Percentiles rank a stretch among this genome's conserved stretches.
phyloP scores from a whole-genome alignment of 2,329 filamentous ascomycete genomes.

The Beauveria australis region DNA sequence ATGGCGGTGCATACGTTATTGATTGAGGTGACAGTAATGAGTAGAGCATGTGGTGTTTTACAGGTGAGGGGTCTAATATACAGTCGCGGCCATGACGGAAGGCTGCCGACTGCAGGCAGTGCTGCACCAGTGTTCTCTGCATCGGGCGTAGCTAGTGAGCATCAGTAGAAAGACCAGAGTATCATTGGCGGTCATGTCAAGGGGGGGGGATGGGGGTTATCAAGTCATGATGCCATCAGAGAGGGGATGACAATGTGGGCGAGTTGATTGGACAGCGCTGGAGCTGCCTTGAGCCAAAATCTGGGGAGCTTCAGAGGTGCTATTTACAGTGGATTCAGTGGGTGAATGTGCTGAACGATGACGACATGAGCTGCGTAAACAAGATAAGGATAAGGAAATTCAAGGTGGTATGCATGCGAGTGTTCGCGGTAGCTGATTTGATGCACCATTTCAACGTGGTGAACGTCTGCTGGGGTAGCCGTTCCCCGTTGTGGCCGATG shows the following conservation, averaged over 20 bases:
- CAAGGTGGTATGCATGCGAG: too few species aligned
- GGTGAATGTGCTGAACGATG: background rate
- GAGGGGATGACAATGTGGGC: slow-evolving; percentile 4
- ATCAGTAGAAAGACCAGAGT: background rate
- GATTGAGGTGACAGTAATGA: background rate
- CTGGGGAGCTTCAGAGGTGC: background rate
- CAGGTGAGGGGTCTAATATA: background rate
- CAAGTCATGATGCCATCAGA: slow-evolving; percentile 6
- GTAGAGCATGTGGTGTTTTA: background rate
- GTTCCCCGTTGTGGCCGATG: too few species aligned
- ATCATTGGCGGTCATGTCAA: background rate
- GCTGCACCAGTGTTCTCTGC: background rate
- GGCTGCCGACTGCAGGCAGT: background rate
- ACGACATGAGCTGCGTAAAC: background rate
- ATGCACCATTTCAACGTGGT: too few species aligned
- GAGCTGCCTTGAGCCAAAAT: background rate
- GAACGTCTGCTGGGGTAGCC: too few species aligned
- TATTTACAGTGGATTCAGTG: background rate
- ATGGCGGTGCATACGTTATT: slow-evolving; percentile 3
- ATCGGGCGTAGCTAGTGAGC: background rate
- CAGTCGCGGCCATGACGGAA: background rate
- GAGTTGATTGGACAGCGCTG: slow-evolving; percentile 1
- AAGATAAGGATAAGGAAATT: too few species aligned
- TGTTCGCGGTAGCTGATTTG: too few species aligned
- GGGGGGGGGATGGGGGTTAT: too few species aligned